Evolutionary conservation across 164 flowering plant genomes (phyloP).

Genomic region (Aristolochia californica): DNA sequence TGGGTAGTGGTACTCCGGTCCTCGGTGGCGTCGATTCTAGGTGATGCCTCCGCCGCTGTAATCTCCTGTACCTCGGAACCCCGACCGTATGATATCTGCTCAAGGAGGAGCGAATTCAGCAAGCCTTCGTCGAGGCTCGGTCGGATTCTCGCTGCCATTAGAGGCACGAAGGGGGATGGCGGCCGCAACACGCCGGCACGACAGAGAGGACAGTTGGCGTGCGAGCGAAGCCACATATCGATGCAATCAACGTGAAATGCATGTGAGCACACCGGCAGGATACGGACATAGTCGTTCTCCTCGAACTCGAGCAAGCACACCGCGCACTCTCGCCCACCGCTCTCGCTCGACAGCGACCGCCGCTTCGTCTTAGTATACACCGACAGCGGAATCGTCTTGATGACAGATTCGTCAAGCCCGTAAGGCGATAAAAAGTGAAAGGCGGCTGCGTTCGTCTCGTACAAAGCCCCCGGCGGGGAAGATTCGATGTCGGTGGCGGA

Average conservation of each 20-base stretch:
- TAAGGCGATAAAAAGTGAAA: constrained; percentile 39
- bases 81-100: constrained; percentile 14
- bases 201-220: constrained; percentile 96
- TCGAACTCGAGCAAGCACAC: constrained; percentile 86
- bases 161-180: constrained; percentile 66
- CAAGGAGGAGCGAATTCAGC: constrained; percentile 28
- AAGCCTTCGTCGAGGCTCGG: constrained; percentile 63
- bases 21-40: constrained; percentile 18
- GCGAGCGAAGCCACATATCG: constrained; percentile 82
- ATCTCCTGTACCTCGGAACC: constrained; percentile 8
- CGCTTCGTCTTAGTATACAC: constrained; percentile 24
- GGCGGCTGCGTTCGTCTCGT: constrained; percentile 49
- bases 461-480: constrained; percentile 43
- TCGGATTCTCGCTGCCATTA: constrained; percentile 81
- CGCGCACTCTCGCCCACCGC: constrained; percentile 53
- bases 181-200: constrained; percentile 62
- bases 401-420: constrained; percentile 39
- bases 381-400: constrained; percentile 73
- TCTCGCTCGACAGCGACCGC: neutral
- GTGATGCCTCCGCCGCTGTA: constrained; percentile 18
- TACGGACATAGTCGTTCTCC: constrained; percentile 72
- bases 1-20: constrained; percentile 18
- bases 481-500: constrained; percentile 19
- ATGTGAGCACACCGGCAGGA: constrained; percentile 77
- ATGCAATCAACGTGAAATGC: constrained; percentile 92